Conservation (phyloP, 2,329 filamentous ascomycete genomes). For the Thielaviopsis cerberus region DNA sequence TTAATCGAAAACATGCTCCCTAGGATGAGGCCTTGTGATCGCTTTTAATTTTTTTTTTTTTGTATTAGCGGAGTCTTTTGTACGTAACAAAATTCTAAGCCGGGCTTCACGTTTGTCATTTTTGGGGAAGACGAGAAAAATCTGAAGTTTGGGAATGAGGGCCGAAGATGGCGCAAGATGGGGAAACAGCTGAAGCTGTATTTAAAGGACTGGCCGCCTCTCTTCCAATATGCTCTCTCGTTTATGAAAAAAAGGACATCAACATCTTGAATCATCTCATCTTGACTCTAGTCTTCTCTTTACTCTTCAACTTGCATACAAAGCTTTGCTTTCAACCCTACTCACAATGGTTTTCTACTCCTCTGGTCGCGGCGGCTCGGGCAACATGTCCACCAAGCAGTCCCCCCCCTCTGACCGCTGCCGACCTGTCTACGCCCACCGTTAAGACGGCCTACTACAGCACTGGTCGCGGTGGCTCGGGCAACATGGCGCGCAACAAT, state of each 20-base stretch:
- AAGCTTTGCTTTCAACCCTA: neutral
- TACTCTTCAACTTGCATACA: neutral
- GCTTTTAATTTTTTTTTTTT: neutral
- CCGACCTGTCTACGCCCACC: constrained; percentile 62
- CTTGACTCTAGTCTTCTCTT: neutral
- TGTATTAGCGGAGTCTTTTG: neutral
- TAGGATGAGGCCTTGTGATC: neutral
- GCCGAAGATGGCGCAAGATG: neutral
- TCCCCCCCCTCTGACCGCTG: constrained; percentile 33
- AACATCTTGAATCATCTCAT: neutral
- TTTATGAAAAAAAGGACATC: no score
- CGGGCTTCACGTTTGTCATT: no score
- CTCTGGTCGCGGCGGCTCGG: constrained; percentile 63
- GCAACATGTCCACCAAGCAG: constrained; percentile 43
- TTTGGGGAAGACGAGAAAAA: neutral
- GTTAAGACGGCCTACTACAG: constrained; percentile 74
- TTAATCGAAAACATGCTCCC: neutral
- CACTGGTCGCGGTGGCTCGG: constrained; percentile 71
- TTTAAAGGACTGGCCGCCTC: neutral
- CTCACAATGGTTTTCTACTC: constrained; percentile 18
- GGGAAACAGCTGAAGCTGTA: neutral
- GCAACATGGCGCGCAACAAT: constrained; percentile 65
- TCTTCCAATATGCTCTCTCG: neutral
- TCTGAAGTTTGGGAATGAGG: neutral
- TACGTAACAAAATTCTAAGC: neutral